Evolutionary conservation across 2,329 filamentous ascomycete genomes (phyloP), one percentile per base, ranked within the genome.

Genomic region (Cytospora paraplurivora): DNA sequence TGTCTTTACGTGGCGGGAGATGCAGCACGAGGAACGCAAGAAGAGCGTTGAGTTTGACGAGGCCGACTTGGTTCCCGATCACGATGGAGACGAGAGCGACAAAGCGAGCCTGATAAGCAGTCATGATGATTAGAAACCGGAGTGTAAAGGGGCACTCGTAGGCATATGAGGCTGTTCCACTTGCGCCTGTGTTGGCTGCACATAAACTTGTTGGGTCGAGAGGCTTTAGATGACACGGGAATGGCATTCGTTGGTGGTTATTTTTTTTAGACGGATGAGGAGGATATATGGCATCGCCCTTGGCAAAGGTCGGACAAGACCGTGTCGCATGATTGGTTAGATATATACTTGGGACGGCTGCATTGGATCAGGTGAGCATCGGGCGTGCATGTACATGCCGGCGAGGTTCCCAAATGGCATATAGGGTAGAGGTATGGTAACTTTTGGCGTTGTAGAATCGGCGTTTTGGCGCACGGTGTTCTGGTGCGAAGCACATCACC

Each of bases 1-100:
- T 71, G 97, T 88, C 87, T 95, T 92, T 68, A 97, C 94, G 0
- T 99, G 94, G 77, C 85, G 88, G 57, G 95, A 99, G 79, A 94
- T 98, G 88, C 85, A 88, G 53, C 92, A 97, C 75, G 92, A 96
- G 69, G 85, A 88, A 70, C 82, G 82, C 67, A 88, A 87, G 72
- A 87, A 82, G 70, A 75, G 72, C 7, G 75, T 80, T 3, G 80
- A 82, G 60, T 71, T 80, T 62, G 76, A 77, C 15, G 79, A 81
- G 55, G 80, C 79, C 52, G 79, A 81, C 47, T 79, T 82, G 7
- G 56, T 62, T 33, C 56, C 62, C 34, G 56, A 63, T 49, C 80
- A 82, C 58, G 77, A 73, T 21, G 78, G 73, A 49, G 72, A 73
- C 56, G 72, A 74, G 17, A 61, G 65, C 21, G 57, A 61, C 41